phyloP scores from a whole-genome alignment of 2,329 filamentous ascomycete species.

The Aspergillus flavus region DNA sequence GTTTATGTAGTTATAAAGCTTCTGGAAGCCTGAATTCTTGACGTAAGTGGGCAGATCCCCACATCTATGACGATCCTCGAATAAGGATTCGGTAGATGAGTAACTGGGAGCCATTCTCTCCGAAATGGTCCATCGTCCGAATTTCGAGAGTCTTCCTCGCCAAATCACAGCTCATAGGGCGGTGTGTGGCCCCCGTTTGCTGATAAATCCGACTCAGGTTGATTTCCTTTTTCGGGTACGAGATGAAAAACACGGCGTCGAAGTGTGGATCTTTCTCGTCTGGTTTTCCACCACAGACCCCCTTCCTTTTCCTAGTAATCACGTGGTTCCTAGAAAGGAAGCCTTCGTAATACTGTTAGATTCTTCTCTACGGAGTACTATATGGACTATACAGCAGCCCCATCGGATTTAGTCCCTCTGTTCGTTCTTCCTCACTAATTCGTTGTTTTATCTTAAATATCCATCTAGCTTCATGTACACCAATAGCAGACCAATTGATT shows the following conservation, averaged over 20 bases:
- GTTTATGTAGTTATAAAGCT: not conserved
- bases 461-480: no score
- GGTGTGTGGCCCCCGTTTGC: not conserved
- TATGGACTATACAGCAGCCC: no score
- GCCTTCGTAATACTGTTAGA: no score
- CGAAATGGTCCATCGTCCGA: not conserved
- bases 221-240: not conserved
- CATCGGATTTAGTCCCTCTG: no score
- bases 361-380: no score
- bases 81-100: not conserved
- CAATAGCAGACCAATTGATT: no score
- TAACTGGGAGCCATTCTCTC: not conserved
- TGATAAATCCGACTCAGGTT: constrained; percentile 9
- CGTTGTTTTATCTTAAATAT: no score
- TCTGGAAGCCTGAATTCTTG: constrained; percentile 4
- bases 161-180: not conserved
- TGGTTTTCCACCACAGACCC: no score
- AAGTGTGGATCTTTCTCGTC: not conserved
- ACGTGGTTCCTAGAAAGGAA: no score
- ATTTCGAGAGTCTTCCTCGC: not conserved
- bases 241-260: not conserved
- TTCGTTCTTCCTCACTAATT: no score
- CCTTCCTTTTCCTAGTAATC: no score
- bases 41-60: constrained; percentile 14
- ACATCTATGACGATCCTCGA: not conserved